phyloP scores from a whole-genome alignment of 768 basidiomycete genomes.

The Leccinum subgranulosum region DNA sequence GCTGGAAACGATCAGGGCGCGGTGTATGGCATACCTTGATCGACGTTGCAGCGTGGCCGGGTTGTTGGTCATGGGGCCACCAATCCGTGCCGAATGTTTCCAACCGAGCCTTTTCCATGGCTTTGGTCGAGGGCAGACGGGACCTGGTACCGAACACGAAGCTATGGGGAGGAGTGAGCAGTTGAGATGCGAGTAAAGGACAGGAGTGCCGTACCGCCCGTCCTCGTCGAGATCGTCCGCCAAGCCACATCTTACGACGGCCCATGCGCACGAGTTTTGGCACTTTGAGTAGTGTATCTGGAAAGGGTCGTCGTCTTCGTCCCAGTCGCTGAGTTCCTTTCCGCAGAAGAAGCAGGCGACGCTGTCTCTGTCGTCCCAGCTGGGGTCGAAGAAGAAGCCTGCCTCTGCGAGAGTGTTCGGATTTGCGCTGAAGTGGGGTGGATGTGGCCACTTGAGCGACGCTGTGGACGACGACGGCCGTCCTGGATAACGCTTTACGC shows the following conservation, averaged over 20 bases:
- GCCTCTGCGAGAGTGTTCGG: slow-evolving; percentile 79
- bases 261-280: slow-evolving; percentile 72
- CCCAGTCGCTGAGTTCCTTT: slow-evolving; percentile 84
- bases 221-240: slow-evolving; percentile 52
- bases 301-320: slow-evolving; percentile 79
- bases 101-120: slow-evolving; percentile 70
- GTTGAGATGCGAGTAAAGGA: no score
- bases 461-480: slow-evolving; percentile 45
- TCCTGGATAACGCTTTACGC: slow-evolving; percentile 48
- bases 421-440: slow-evolving; percentile 59
- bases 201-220: slow-evolving; percentile 46
- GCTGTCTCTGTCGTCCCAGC: slow-evolving; percentile 63
- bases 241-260: slow-evolving; percentile 70
- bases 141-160: slow-evolving; percentile 55
- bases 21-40: slow-evolving; percentile 47
- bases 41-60: slow-evolving; percentile 67
- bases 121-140: slow-evolving; percentile 62
- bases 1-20: background rate
- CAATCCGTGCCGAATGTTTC: slow-evolving; percentile 66
- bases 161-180: slow-evolving; percentile 3
- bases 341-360: slow-evolving; percentile 84
- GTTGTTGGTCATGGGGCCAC: slow-evolving; percentile 73
- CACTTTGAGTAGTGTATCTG: slow-evolving; percentile 77
- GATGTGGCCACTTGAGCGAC: slow-evolving; percentile 78
- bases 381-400: slow-evolving; percentile 83